These are phyloP conservation scores for Auriscalpium vulgare DNA, from an alignment of 768 basidiomycete genomes.

Conservation along the genomic window DNA sequence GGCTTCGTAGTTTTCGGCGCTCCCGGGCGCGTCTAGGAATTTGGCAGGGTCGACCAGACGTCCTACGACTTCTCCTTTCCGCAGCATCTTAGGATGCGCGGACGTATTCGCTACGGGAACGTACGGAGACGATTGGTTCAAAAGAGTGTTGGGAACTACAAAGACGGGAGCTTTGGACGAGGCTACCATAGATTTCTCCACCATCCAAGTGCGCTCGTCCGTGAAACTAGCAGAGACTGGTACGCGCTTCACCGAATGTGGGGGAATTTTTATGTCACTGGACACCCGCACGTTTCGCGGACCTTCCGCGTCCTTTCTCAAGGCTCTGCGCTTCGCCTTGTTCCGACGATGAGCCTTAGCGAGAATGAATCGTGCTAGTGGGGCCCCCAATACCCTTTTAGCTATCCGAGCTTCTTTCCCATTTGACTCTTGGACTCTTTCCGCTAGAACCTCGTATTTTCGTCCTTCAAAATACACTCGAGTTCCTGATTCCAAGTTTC, in stretches of 20 bases:
- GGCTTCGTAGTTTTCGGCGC: neutral
- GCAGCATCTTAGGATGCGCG: neutral
- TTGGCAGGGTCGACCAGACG: neutral
- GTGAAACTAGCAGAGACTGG: neutral
- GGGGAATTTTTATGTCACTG: neutral
- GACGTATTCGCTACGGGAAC: neutral
- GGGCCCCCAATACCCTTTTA: neutral
- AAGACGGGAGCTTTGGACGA: neutral
- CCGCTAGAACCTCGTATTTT: neutral
- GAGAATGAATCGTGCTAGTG: neutral
- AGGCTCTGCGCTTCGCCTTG: neutral
- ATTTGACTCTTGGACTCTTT: neutral
- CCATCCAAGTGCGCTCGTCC: neutral
- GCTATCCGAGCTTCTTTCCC: neutral
- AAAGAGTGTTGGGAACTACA: neutral
- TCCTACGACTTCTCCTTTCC: neutral
- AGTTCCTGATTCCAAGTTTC: conserved; percentile 6
- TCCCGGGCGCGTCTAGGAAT: neutral
- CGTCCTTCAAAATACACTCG: conserved; percentile 13
- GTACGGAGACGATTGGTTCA: neutral
- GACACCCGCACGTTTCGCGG: neutral
- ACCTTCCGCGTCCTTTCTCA: neutral
- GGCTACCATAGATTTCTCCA: neutral
- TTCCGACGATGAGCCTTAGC: neutral
- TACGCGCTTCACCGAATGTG: neutral